These are phyloP conservation scores for Decorospora gaudefroyi DNA, from an alignment of 2,329 filamentous ascomycete genomes.

Conservation along the genomic window DNA sequence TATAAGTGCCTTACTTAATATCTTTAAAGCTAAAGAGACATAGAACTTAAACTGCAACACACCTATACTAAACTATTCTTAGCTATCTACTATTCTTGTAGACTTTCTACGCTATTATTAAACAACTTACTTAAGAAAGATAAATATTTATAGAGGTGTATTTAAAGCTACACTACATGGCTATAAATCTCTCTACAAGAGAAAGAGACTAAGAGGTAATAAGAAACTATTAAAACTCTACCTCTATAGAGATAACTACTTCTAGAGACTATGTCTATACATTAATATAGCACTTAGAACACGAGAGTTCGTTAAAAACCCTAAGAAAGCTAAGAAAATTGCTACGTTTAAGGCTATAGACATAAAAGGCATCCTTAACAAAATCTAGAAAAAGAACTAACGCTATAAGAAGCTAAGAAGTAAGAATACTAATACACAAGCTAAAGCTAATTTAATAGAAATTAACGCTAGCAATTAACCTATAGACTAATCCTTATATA, in stretches of 20 bases:
- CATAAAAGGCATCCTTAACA: not conserved
- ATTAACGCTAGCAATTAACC: constrained; percentile 9
- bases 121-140: constrained; percentile 7
- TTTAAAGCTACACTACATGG: constrained; percentile 13
- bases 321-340: constrained; percentile 21
- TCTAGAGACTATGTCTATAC: constrained; percentile 18
- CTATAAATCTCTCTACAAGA: constrained; percentile 12
- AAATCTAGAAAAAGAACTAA: constrained; percentile 5
- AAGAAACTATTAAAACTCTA: constrained; percentile 5
- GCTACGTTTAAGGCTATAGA: not conserved
- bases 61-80: constrained; percentile 1
- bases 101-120: constrained; percentile 12
- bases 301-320: constrained; percentile 17
- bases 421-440: not conserved
- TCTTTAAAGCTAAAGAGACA: constrained; percentile 14
- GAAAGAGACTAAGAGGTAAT: constrained; percentile 11
- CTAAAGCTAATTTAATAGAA: constrained; percentile 10
- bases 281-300: constrained; percentile 7
- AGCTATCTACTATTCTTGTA: constrained; percentile 8
- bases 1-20: constrained; percentile 4
- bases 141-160: constrained; percentile 4
- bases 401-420: constrained; percentile 6
- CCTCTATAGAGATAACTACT: constrained; percentile 15
- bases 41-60: constrained; percentile 5
- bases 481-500: not conserved